Evolutionary conservation across 306 rosid species (phyloP).

Genomic region (Urtica urens): DNA sequence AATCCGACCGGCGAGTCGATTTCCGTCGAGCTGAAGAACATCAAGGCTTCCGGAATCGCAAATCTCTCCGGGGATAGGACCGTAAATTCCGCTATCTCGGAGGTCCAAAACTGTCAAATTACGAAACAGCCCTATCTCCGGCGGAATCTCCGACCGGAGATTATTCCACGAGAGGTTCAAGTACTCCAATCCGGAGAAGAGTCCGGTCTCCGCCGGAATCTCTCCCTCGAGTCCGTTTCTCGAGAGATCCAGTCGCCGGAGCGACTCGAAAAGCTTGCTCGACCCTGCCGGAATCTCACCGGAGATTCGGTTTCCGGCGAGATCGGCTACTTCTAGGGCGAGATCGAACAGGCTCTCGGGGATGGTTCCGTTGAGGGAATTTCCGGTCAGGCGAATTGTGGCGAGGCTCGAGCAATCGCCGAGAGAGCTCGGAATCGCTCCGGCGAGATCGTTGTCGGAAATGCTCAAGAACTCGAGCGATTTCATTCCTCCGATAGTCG

Average conservation of each 20-base stretch:
- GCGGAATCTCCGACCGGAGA: constrained; percentile 52
- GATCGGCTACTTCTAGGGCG: constrained; percentile 59
- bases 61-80: constrained; percentile 55
- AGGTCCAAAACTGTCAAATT: constrained; percentile 60
- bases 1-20: constrained; percentile 48
- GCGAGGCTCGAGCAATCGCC: constrained; percentile 37
- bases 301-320: constrained; percentile 40
- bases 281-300: constrained; percentile 66
- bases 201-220: constrained; percentile 58
- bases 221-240: constrained; percentile 49
- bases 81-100: constrained; percentile 39
- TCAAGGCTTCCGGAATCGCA: constrained; percentile 71
- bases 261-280: constrained; percentile 42
- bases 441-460: constrained; percentile 48
- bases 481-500: constrained; percentile 37
- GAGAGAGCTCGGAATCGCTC: constrained; percentile 49
- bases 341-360: constrained; percentile 69
- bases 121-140: constrained; percentile 53
- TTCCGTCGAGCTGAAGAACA: constrained; percentile 80
- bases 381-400: constrained; percentile 35
- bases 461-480: constrained; percentile 40
- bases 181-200: constrained; percentile 44
- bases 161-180: constrained; percentile 86
- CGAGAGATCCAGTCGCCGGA: constrained; percentile 49
- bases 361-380: constrained; percentile 51